Percentiles rank a stretch among this genome's conserved stretches.
These are phyloP conservation scores for Leccinum boreale DNA, from an alignment of 768 basidiomycete species.

Conservation along the genomic window DNA sequence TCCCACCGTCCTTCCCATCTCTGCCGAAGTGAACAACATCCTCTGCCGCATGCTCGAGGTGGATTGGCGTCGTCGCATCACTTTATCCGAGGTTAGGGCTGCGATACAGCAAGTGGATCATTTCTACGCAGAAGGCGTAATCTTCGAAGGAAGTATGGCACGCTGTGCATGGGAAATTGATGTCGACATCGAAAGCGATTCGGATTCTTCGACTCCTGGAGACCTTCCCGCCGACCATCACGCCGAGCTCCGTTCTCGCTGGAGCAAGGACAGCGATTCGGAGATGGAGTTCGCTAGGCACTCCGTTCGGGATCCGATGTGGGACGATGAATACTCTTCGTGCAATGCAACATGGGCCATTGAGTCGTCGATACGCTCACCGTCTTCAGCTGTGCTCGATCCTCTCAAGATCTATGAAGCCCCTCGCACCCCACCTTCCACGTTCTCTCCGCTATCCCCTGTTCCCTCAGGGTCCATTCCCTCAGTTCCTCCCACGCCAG, in stretches of 20 bases:
- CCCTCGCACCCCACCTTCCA: constrained; percentile 48
- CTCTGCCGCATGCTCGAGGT: constrained; percentile 71
- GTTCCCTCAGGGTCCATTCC: constrained; percentile 36
- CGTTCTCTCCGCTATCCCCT: constrained; percentile 47
- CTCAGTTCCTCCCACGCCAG: constrained; percentile 59
- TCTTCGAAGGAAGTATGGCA: constrained; percentile 81
- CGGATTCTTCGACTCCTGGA: constrained; percentile 50
- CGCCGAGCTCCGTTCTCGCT: constrained; percentile 47
- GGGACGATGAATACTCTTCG: constrained; percentile 38
- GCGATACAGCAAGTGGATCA: constrained; percentile 54
- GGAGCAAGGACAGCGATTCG: constrained; percentile 52
- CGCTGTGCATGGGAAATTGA: constrained; percentile 76
- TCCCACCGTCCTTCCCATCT: constrained; percentile 81
- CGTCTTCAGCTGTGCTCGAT: constrained; percentile 36
- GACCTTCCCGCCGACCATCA: constrained; percentile 35
- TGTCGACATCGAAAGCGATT: constrained; percentile 61
- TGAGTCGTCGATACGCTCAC: constrained; percentile 49
- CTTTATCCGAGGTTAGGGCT: constrained; percentile 47
- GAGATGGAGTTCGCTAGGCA: constrained; percentile 34
- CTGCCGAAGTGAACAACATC: constrained; percentile 66
- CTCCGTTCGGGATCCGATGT: constrained; percentile 28
- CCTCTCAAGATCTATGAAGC: constrained; percentile 43
- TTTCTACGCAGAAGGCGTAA: constrained; percentile 72
- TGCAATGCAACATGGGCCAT: constrained; percentile 55
- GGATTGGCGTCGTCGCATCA: constrained; percentile 55